A percentile compares a stretch with the other conserved stretches of the same genome.
Conservation (phyloP, 2,329 filamentous ascomycete species). For the Eutypa lata region DNA sequence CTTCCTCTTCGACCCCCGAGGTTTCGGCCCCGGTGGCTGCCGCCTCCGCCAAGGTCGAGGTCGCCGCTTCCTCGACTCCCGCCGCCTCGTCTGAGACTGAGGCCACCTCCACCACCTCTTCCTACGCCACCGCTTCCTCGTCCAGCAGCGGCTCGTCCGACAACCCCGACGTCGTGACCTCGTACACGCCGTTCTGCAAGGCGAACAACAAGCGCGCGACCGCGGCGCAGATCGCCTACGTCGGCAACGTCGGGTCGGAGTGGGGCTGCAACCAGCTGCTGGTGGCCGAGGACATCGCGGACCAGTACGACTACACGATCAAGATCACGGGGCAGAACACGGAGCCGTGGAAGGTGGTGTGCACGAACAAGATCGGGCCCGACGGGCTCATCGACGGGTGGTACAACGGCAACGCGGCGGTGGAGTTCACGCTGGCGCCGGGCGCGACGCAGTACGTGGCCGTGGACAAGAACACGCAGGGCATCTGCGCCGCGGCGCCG, state of each 20-base stretch:
- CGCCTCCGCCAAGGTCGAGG: background rate
- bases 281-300: background rate
- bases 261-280: constrained; percentile 1
- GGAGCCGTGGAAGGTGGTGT: background rate
- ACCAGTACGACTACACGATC: background rate
- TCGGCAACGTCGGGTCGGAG: background rate
- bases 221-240: background rate
- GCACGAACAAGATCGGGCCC: constrained; percentile 1
- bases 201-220: background rate
- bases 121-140: background rate
- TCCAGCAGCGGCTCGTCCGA: background rate
- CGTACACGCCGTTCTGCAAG: background rate
- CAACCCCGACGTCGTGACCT: background rate
- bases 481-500: background rate
- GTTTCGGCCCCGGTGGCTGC: background rate
- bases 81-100: background rate
- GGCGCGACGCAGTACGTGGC: background rate
- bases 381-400: background rate
- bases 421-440: background rate
- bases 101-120: background rate
- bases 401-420: background rate
- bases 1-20: background rate
- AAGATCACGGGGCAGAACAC: background rate
- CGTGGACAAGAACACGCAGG: background rate
- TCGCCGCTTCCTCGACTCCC: background rate